phyloP scores from a whole-genome alignment of 129 eudicot genomes.

The Pulicaria dysenterica region DNA sequence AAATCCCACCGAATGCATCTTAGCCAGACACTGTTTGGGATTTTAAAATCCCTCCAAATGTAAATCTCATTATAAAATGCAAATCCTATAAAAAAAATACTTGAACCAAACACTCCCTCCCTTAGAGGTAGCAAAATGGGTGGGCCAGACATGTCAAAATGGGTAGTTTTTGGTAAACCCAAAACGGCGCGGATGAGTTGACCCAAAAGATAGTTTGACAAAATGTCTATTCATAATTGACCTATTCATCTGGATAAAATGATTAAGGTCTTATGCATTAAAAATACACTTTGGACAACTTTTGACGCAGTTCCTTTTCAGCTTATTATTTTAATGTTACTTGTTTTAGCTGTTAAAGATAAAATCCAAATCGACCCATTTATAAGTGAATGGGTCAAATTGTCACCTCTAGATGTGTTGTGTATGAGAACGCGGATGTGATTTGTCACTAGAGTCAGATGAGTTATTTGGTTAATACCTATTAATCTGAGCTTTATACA shows the following conservation, averaged over 20 bases:
- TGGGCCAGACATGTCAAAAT: not conserved
- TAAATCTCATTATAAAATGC: too few species aligned
- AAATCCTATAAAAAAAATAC: too few species aligned
- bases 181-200: too few species aligned
- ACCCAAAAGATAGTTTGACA: too few species aligned
- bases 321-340: not conserved
- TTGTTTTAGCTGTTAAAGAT: not conserved
- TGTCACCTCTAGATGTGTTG: not conserved
- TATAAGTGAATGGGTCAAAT: constrained; percentile 9
- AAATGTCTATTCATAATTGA: not conserved
- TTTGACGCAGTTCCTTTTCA: not conserved
- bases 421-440: not conserved
- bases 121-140: not conserved
- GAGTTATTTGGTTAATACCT: constrained; percentile 34
- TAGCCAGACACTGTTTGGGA: too few species aligned
- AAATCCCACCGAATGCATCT: too few species aligned
- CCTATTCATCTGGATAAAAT: not conserved
- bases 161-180: too few species aligned
- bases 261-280: not conserved
- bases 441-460: constrained; percentile 1
- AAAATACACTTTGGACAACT: constrained; percentile 8
- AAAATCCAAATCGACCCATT: constrained; percentile 5
- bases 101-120: too few species aligned
- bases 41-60: too few species aligned
- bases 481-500: constrained; percentile 60